A percentile compares a stretch with the other conserved stretches of the same genome.
Evolutionary conservation across 225 moss, liverwort and hornwort species (phyloP).

Genomic region (Anthoceros angustus): DNA sequence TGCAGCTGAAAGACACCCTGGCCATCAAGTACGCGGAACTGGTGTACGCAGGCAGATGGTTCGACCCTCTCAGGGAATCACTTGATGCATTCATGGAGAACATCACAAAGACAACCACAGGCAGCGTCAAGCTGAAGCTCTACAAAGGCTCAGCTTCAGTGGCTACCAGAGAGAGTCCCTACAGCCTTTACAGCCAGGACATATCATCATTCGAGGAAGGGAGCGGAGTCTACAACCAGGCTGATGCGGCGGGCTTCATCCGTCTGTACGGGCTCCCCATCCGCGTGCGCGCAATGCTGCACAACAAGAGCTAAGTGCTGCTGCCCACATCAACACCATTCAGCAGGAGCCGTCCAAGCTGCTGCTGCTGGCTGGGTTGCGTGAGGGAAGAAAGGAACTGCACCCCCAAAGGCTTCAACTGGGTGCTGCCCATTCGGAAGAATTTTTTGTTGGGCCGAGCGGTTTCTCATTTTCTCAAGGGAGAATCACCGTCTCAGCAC

Average conservation of each 20-base stretch:
- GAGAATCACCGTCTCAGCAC: no score
- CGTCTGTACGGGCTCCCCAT: slow-evolving; percentile 82
- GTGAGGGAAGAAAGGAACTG: no score
- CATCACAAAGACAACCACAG: slow-evolving; percentile 67
- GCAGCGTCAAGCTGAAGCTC: slow-evolving; percentile 66
- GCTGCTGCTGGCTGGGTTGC: no score
- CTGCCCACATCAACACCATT: no score
- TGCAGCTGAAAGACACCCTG: slow-evolving; percentile 72
- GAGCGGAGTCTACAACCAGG: slow-evolving; percentile 79
- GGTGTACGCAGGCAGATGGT: slow-evolving; percentile 89
- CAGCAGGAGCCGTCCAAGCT: no score
- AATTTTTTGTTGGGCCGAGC: no score
- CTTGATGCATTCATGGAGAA: slow-evolving; percentile 96
- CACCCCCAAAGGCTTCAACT: no score
- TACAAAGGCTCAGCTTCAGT: slow-evolving; percentile 62
- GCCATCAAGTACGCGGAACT: slow-evolving; percentile 86
- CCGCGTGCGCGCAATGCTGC: slow-evolving; percentile 59
- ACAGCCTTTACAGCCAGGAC: slow-evolving; percentile 79
- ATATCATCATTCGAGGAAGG: slow-evolving; percentile 98
- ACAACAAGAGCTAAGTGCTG: neutral
- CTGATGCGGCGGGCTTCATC: slow-evolving; percentile 84
- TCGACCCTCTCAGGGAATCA: slow-evolving; percentile 84
- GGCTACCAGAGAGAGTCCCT: slow-evolving; percentile 56
- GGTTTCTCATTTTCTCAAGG: no score
- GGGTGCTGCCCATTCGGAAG: no score